Evolutionary conservation across 2,329 filamentous ascomycete genomes (phyloP), one percentile per base, ranked within the genome.

Genomic region (Byssoonygena ceratinophila): DNA sequence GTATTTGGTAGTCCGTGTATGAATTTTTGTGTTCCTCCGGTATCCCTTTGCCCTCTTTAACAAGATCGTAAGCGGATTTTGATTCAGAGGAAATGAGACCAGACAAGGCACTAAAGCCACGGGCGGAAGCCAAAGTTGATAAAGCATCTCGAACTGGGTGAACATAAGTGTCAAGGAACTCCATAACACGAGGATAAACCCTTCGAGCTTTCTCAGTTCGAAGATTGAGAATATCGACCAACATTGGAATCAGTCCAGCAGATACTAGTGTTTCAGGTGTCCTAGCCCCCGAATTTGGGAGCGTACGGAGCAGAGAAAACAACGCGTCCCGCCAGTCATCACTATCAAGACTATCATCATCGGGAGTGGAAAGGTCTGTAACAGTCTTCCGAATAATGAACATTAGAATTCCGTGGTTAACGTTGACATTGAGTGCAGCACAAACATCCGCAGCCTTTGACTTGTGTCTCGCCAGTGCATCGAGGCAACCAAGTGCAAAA

Each of bases 361-460:
- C 70, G 52, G 84, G 80, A 46, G 73, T 73, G 53, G 77, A 81
- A 71, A 98, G 84, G 57, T 89, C 86, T 16, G 84, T 83, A 53
- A 97, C 86, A 8, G 89, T 87, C 68, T 94, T 96, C 52, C 91
- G 81, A 46, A 95, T 84, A 59, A 96, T 80, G 63, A 96, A 97
- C 59, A 97, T 84, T 41, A 99, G 76, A 27, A 97, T 85, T 12
- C 92, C 94, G 61, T 98, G 94, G 61, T 94, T 97, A 34, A 97
- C 91, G 60, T 91, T 95, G 51, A 94, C 87, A 62, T 89, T 94
- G 39, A 99, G 74, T n/a, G 92, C 89, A 39, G 87, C 83, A 57
- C 89, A 83, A 22, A 98, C 84, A 65, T 98, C 92, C 31, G 81
- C 74, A 27, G 84, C 80, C 63, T 88, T 90, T 53, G 77, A 73